Evolutionary conservation across 805 yeast genomes (phyloP), one percentile per base, ranked within the genome.

Genomic region (Starmerella roubikii): DNA sequence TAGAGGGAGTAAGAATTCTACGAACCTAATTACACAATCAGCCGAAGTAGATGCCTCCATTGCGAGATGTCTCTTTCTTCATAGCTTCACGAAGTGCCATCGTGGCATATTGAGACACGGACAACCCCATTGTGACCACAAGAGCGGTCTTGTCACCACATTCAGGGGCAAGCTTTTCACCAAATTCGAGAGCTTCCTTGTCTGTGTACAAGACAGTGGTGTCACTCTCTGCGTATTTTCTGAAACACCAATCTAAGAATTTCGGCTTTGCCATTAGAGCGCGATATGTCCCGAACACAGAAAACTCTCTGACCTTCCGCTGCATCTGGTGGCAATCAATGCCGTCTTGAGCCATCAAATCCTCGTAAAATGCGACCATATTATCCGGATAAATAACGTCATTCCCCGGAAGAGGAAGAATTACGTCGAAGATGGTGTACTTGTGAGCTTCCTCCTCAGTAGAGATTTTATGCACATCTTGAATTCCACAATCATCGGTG

Each of bases 401-500:
- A 56, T 75, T 85, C 0, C 99, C 99, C 2, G 99, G 98, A 0
- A 94, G 73, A n/a, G 99, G 97, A 39, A 91, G 65, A 3, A 93
- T 94, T 22, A 91, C 68, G 58, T 91, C 97, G 53, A 69, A 76
- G 25, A 88, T 78, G 11, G 78, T 59, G 54, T 68, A 81, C 38
- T 67, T 70, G 0, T 72, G 72, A 2, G 63, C 39, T 4, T 64
- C 71, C 42, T 88, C 97, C 41, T 76, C 84, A 39, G 71, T 66
- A 1, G 93, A 81, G 16, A 91, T 67, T 0, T 78, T 70, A 49
- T 78, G 69, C 1, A 93, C 96, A 48, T 83, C 71, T 20, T 69
- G 63, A 42, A 69, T 75, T 8, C 60, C 78, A 1, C 66, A 74
- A 4, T 67, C 40, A 11, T 27, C 33, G 36, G 49, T 59, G n/a